Evolutionary conservation across 2,329 filamentous ascomycete species (phyloP), one percentile per base, ranked within the genome.

Genomic region (Sphaerulina musiva): DNA sequence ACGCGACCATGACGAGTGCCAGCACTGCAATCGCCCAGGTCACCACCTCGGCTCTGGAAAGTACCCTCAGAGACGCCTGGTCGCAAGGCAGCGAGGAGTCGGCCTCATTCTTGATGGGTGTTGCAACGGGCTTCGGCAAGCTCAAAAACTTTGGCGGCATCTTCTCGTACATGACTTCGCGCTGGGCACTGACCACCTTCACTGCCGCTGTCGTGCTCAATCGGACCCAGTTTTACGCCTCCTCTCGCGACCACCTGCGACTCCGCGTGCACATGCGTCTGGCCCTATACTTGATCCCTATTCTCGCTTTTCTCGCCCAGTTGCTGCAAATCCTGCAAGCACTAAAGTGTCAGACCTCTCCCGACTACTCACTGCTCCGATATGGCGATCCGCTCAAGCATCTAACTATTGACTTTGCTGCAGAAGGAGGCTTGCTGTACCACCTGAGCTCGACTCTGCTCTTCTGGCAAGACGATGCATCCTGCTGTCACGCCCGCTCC

Each of bases 191-290:
- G 54, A 84, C 85, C 49, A 96, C 90, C 64, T 84, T 97, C 63
- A 82, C 85, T 38, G 87, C 92, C 78, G 89, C 89, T 20, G 81
- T 97, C 55, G 74, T 96, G 54, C 77, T 97, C 23, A 97, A 97
- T 69, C 83, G 93, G 54, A 95, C 93, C 6, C 85, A 91, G 55
- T 93, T 97, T 63, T 97, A 95, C 71, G 92, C 90, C 41, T 92
- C 91, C 0, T 92, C 89, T 11, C 80, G 93, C 58, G 81, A 91
- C 50, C 83, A 87, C 50, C 76, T 96, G n/a, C 80, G 80, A 8
- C 77, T 97, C 2, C 80, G 80, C 52, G 92, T 88, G 83, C 80
- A 83, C 36, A 74, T 85, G 48, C 83, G 89, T 42, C 71, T 95
- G 3, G 69, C 83, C 6, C 70, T 95, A 11, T 86, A 91, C 48